Percentiles rank a stretch among this genome's conserved stretches.
Conservation (phyloP, 768 basidiomycete genomes). For the Rossbeevera mucosa region DNA sequence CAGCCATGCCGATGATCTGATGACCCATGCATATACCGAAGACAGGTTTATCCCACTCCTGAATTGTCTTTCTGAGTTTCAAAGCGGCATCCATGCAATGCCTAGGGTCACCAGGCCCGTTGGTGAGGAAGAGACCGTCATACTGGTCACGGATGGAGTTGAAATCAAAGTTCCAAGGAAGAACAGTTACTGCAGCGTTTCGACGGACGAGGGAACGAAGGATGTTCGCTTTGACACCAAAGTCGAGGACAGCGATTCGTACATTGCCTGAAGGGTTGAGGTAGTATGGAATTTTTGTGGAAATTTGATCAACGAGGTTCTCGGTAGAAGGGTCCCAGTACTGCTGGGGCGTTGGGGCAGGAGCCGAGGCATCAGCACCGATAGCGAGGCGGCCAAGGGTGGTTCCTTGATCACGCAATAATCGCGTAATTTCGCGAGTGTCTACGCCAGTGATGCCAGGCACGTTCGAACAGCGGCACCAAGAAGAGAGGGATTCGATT, state of each 20-base stretch:
- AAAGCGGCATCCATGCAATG: constrained; percentile 83
- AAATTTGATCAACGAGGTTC: constrained; percentile 92
- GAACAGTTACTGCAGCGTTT: constrained; percentile 87
- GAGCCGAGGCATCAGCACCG: constrained; percentile 61
- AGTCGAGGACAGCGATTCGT: constrained; percentile 93
- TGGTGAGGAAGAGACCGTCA: constrained; percentile 94
- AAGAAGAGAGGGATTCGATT: constrained; percentile 86
- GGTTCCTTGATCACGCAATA: constrained; percentile 95
- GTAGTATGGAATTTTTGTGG: constrained; percentile 77
- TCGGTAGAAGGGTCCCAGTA: constrained; percentile 92
- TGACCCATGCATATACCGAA: constrained; percentile 99
- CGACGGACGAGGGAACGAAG: constrained; percentile 87
- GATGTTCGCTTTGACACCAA: constrained; percentile 97
- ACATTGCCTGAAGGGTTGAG: constrained; percentile 85
- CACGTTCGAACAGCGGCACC: constrained; percentile 87
- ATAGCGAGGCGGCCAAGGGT: constrained; percentile 89
- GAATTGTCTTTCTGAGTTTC: constrained; percentile 73
- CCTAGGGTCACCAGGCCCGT: constrained; percentile 92
- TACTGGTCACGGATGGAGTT: constrained; percentile 84
- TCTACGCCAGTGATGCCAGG: constrained; percentile 97
- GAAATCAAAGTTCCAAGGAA: constrained; percentile 98
- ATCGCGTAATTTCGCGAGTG: constrained; percentile 90
- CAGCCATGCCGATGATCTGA: constrained; percentile 96
- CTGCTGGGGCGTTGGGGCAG: constrained; percentile 58
- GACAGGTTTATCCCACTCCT: constrained; percentile 89